A percentile compares a stretch with the other conserved stretches of the same genome.
Conservation (phyloP, 306 rosid genomes). For the Cucurbita ficifolia region DNA sequence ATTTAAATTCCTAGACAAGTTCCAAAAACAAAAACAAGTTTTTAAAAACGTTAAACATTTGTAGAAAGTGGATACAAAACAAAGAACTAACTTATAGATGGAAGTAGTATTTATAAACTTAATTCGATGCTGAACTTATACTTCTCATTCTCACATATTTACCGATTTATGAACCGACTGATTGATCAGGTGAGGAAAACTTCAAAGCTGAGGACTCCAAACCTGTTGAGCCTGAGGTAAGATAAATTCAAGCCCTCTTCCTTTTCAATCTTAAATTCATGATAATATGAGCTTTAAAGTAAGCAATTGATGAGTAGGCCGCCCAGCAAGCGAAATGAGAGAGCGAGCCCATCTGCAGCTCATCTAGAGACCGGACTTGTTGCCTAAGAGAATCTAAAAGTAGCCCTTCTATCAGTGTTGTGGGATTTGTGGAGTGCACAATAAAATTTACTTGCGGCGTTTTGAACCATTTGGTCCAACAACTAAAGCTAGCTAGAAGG, state of each 20-base stretch:
- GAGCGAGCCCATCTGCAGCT: background rate
- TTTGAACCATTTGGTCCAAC: background rate
- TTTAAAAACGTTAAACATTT: no score
- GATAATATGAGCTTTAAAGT: background rate
- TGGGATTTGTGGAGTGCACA: background rate
- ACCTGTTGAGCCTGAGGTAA: conserved; percentile 42
- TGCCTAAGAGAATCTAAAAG: background rate
- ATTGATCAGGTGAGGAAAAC: conserved; percentile 44
- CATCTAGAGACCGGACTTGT: background rate
- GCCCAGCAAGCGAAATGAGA: background rate
- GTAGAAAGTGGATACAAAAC: no score
- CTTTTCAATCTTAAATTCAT: background rate
- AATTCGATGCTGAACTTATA: no score
- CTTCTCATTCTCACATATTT: background rate
- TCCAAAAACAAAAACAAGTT: background rate
- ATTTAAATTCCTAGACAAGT: background rate
- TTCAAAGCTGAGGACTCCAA: conserved; percentile 45
- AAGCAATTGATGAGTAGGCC: background rate
- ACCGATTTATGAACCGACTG: background rate
- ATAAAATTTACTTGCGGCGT: background rate
- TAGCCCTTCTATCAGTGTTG: background rate
- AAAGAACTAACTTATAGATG: no score
- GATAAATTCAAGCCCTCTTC: background rate
- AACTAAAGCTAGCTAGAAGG: background rate
- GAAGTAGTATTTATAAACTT: no score